Conservation (phyloP, 2,329 filamentous ascomycete genomes). For the Sporothrix brasiliensis region DNA sequence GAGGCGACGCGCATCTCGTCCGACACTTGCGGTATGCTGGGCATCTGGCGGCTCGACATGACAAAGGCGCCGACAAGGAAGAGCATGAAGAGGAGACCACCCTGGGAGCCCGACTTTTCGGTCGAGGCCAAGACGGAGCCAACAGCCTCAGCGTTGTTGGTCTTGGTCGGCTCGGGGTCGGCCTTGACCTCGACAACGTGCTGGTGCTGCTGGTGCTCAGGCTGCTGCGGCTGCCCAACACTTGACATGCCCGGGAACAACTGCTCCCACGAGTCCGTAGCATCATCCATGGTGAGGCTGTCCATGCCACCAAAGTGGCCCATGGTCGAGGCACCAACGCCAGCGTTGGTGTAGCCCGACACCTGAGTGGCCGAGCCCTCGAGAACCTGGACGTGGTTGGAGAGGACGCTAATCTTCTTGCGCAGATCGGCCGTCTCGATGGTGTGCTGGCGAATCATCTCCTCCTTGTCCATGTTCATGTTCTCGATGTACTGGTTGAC, state of each 20-base stretch:
- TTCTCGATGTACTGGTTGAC: slow-evolving; percentile 74
- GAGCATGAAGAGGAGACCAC: slow-evolving; percentile 87
- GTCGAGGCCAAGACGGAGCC: slow-evolving; percentile 53
- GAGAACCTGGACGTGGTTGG: slow-evolving; percentile 69
- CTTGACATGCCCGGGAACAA: slow-evolving; percentile 73
- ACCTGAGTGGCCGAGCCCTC: slow-evolving; percentile 60
- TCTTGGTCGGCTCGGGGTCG: slow-evolving; percentile 45
- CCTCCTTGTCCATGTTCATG: slow-evolving; percentile 84
- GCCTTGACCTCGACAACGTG: slow-evolving; percentile 57
- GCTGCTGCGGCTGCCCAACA: slow-evolving; percentile 49
- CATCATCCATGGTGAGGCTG: slow-evolving; percentile 73
- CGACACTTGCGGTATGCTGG: slow-evolving; percentile 74
- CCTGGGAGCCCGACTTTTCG: slow-evolving; percentile 72
- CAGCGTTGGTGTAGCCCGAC: slow-evolving; percentile 54
- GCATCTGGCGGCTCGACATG: slow-evolving; percentile 78
- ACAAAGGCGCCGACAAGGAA: slow-evolving; percentile 96
- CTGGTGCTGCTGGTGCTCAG: slow-evolving; percentile 24
- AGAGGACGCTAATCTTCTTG: slow-evolving; percentile 86
- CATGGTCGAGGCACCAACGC: slow-evolving; percentile 18
- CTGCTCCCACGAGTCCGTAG: slow-evolving; percentile 70
- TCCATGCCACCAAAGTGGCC: slow-evolving; percentile 81
- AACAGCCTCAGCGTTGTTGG: slow-evolving; percentile 56
- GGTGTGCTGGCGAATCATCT: slow-evolving; percentile 84
- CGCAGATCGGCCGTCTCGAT: slow-evolving; percentile 87
- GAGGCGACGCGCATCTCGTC: slow-evolving; percentile 80